Evolutionary conservation across 2,329 filamentous ascomycete genomes (phyloP), one percentile per base, ranked within the genome.

Genomic region (Hypoxylon sp.): DNA sequence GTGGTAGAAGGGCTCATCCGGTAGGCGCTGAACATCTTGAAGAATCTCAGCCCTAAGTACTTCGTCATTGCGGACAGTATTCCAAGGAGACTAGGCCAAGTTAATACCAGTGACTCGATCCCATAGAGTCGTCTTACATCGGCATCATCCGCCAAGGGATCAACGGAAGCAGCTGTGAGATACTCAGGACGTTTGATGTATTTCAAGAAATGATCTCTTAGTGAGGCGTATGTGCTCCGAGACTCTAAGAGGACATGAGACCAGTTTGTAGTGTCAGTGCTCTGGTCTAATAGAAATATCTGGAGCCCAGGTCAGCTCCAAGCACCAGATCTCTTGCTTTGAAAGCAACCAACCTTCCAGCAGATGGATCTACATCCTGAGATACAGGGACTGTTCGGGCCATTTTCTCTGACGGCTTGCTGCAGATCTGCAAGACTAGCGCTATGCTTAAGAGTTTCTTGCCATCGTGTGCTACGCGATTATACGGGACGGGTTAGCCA

Each of bases 1-100:
- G 61, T 94, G 93, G 74, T 98, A 99, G 76, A 95, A 96, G 48
- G 88, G 87, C 74, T 96, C 94, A 73, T 97, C 96, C 5, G 95
- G 96, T 78, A 98, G 92, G 69, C 96, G 87, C 72, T 96, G 91
- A 16, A 99, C 94, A 81, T 99, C 96, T 80, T 98, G 96, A 61
- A 91, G 87, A 60, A 99, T 98, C 78, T 99, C 96, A 53, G 90
- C 88, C 67, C 95, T 88, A 32, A 96, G 86, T 48, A 88, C 82
- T 81, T 97, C 93, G 78, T 99, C 95, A 72, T 90, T 87, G 47
- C 93, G 90, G 32, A 96, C 83, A n/a, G 90, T 90, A 76, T 92
- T 90, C 94, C 95, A 98, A 21, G 94, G 94, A 61, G 94, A 97
- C 91, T 97, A 83, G 16, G 9, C 37, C 19, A 50, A 47, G 63